phyloP scores from a whole-genome alignment of 768 basidiomycete genomes.

The Heimioporus sp. region DNA sequence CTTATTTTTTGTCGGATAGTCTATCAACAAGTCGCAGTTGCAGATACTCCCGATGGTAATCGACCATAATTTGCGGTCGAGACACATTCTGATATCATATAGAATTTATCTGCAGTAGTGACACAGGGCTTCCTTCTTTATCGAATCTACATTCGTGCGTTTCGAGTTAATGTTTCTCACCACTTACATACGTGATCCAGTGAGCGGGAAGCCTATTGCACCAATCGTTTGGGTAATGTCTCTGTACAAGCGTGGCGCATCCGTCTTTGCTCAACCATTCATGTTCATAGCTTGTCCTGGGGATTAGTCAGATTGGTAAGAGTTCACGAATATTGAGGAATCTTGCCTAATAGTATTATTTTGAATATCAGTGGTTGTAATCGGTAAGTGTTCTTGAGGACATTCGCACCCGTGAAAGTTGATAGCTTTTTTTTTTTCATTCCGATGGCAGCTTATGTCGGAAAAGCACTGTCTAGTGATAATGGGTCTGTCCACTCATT shows the following conservation, averaged over 20 bases:
- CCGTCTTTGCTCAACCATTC: background rate
- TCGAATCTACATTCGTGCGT: slow-evolving; percentile 1
- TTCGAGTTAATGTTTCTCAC: too few relatives aligned
- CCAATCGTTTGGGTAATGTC: background rate
- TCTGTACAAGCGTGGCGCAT: too few relatives aligned
- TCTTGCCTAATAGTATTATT: background rate
- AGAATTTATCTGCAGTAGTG: background rate
- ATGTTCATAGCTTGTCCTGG: background rate
- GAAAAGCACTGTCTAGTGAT: background rate
- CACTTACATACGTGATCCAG: background rate
- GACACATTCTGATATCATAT: background rate
- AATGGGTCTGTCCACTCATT: background rate
- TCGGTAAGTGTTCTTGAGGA: background rate
- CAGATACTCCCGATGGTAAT: background rate
- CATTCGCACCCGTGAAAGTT: background rate
- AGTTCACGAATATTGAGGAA: background rate
- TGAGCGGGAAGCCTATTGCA: background rate
- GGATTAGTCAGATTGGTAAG: background rate
- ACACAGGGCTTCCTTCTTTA: slow-evolving; percentile 1
- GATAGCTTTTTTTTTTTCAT: background rate
- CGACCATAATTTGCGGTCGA: background rate
- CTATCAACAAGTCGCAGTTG: background rate
- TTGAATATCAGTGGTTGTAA: background rate
- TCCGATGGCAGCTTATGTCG: background rate
- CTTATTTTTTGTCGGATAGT: too few relatives aligned